A percentile compares a stretch with the other conserved stretches of the same genome.
Evolutionary conservation across 768 basidiomycete species (phyloP).

Genomic region (Suillus decipiens): DNA sequence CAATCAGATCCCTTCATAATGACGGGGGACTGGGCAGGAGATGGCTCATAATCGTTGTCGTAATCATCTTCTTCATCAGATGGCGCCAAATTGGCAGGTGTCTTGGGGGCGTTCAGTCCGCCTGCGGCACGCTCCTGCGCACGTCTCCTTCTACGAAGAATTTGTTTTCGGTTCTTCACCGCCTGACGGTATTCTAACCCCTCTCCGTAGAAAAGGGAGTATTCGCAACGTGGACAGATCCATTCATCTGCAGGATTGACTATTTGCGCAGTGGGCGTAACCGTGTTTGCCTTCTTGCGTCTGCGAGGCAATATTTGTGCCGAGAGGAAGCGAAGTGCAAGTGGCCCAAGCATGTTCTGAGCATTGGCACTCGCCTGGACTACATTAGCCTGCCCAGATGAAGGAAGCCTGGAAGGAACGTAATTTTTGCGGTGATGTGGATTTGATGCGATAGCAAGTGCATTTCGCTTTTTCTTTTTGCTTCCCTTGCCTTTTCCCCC

Average conservation of each 20-base stretch:
- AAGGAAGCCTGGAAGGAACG: constrained; percentile 79
- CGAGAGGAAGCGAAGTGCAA: constrained; percentile 65
- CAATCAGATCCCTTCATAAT: constrained; percentile 15
- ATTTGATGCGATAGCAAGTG: constrained; percentile 90
- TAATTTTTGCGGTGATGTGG: constrained; percentile 96
- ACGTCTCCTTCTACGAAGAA: constrained; percentile 66
- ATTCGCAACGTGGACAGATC: constrained; percentile 95
- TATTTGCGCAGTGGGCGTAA: constrained; percentile 37
- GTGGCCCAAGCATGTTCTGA: constrained; percentile 56
- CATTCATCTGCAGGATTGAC: constrained; percentile 80
- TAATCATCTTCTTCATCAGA: constrained; percentile 28
- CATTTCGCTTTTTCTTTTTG: constrained; percentile 95
- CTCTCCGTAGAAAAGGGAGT: constrained; percentile 88
- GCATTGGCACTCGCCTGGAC: constrained; percentile 42
- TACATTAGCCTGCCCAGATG: constrained; percentile 41
- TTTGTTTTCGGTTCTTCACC: constrained; percentile 74
- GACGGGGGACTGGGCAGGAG: constrained; percentile 9
- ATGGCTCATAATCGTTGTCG: constrained; percentile 20
- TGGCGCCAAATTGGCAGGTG: constrained; percentile 16
- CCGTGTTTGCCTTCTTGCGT: constrained; percentile 26
- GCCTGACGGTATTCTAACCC: constrained; percentile 64
- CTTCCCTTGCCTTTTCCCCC: constrained; percentile 31
- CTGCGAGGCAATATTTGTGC: constrained; percentile 63
- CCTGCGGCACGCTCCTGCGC: constrained; percentile 68
- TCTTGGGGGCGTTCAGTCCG: constrained; percentile 28